Percentiles rank a stretch among this genome's conserved stretches.
phyloP scores from a whole-genome alignment of 495 filamentous ascomycete genomes.

The Elasticomyces elasticus region DNA sequence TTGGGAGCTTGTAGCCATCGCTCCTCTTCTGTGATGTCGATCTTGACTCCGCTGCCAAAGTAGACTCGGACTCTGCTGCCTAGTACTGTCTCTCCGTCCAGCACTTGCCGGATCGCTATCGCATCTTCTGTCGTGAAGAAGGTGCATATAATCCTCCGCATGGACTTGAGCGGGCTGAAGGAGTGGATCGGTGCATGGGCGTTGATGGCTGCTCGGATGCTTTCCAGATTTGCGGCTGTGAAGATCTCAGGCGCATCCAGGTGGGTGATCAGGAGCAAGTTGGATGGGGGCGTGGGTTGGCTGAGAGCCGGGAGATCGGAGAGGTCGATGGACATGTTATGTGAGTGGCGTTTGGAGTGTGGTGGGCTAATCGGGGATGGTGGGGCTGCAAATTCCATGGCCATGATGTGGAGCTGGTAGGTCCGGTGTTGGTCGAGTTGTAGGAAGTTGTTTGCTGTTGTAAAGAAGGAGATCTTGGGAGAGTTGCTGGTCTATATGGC shows the following conservation, averaged over 20 bases:
- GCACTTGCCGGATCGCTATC: constrained; percentile 56
- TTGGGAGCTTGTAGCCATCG: constrained; percentile 73
- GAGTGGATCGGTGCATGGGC: constrained; percentile 62
- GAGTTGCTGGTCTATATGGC: no score
- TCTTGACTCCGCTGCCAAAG: constrained; percentile 72
- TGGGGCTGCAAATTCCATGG: constrained; percentile 17
- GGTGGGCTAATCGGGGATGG: background rate
- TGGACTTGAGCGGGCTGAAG: constrained; percentile 85
- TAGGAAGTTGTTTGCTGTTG: background rate
- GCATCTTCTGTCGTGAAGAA: constrained; percentile 68
- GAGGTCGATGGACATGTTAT: constrained; percentile 70
- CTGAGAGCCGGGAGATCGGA: constrained; percentile 65
- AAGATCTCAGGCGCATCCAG: constrained; percentile 72
- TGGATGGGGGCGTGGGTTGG: constrained; percentile 75
- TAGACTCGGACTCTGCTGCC: constrained; percentile 67
- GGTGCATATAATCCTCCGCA: constrained; percentile 84
- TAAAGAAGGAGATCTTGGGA: background rate
- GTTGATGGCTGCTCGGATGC: constrained; percentile 63
- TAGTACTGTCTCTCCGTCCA: constrained; percentile 62
- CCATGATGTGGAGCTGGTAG: background rate
- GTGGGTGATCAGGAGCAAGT: constrained; percentile 82
- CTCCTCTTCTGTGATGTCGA: constrained; percentile 47
- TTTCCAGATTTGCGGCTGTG: constrained; percentile 60
- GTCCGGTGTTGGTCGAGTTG: background rate
- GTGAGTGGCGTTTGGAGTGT: constrained; percentile 29